Base-by-base conservation (phyloP, 192 early-diverging fungal genomes). In the Coemansia sp. region DNA sequence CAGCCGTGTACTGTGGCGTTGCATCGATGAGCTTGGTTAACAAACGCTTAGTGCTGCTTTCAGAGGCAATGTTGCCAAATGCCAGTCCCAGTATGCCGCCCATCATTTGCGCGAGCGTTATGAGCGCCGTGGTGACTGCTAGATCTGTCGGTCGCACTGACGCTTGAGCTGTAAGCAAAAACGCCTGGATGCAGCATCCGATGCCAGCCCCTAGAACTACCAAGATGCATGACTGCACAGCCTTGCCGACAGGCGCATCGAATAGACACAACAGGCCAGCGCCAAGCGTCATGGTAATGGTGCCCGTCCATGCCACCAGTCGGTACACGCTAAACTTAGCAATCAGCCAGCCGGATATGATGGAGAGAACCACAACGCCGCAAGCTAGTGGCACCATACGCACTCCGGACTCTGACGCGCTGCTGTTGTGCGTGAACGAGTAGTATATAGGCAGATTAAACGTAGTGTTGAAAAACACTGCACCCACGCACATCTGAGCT, bases 391-490 rank as follows among this genome's bases (percentile, higher is more conserved):
- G 84, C 46, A 77, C 67, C 76, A 77, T 75, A 24, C 62, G 76
- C 44, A 83, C 73, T 9, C 79, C 79, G 5, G 77, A 77, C 48
- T 78, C 68, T 3, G 77, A 77, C 3, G 78, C 82, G 24, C 68
- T 80, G 70, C 72, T 77, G 54, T 79, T 84, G 51, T 77, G 68
- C 36, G 74, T 77, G 48, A 79, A 74, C 48, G 73, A 74, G 59
- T 78, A 82, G 66, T 82, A 85, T 17, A 82, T 72, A 2, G 84
- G 84, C 66, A 85, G 53, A 39, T 81, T 78, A 50, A 81, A 85
- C 4, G 74, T 82, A n/a, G 64, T 75, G 66, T 74, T 78, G 62
- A 77, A 74, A 46, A 81, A 75, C 21, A 85, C 73, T 1, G 77
- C 77, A 2, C 84, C 84, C 37, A 85, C 73, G 53, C 72, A 77